Conservation (phyloP, 805 yeast species). For the Candida lessepsii region DNA sequence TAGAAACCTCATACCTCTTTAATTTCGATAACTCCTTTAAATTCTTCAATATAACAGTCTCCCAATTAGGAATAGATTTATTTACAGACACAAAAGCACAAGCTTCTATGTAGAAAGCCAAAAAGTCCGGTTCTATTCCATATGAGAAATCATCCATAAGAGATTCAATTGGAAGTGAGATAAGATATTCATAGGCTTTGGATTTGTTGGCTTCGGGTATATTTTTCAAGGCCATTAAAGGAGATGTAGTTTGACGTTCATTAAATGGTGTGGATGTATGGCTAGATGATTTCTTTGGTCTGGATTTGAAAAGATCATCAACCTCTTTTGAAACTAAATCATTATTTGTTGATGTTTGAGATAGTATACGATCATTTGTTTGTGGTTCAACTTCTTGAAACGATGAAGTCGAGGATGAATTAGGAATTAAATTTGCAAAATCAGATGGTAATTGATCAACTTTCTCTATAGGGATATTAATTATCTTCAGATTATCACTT, state of each 20-base stretch:
- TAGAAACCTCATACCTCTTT: conserved; percentile 28
- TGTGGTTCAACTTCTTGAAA: not conserved
- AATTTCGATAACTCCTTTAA: conserved; percentile 28
- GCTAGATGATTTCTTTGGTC: not conserved
- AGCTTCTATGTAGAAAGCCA: conserved; percentile 50
- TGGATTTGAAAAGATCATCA: conserved; percentile 18
- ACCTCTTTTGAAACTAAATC: conserved; percentile 14
- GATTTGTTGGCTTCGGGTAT: conserved; percentile 25
- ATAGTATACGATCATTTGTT: no score
- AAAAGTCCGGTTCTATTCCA: conserved; percentile 50
- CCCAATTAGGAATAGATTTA: conserved; percentile 15
- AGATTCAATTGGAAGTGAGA: conserved; percentile 24
- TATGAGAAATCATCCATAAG: conserved; percentile 35
- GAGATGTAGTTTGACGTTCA: conserved; percentile 25
- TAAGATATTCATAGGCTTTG: conserved; percentile 36
- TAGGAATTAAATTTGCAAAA: no score
- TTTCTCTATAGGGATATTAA: conserved; percentile 33
- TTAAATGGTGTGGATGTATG: conserved; percentile 15
- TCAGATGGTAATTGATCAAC: conserved; percentile 46
- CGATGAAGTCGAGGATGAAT: no score
- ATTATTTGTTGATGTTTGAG: not conserved
- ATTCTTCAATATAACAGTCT: conserved; percentile 18
- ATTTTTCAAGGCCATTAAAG: conserved; percentile 23
- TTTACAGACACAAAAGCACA: conserved; percentile 19
- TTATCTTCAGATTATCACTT: no score